Evolutionary conservation across 345 rosid genomes (phyloP), one percentile per base, ranked within the genome.

Genomic region (Iberis pinnata): DNA sequence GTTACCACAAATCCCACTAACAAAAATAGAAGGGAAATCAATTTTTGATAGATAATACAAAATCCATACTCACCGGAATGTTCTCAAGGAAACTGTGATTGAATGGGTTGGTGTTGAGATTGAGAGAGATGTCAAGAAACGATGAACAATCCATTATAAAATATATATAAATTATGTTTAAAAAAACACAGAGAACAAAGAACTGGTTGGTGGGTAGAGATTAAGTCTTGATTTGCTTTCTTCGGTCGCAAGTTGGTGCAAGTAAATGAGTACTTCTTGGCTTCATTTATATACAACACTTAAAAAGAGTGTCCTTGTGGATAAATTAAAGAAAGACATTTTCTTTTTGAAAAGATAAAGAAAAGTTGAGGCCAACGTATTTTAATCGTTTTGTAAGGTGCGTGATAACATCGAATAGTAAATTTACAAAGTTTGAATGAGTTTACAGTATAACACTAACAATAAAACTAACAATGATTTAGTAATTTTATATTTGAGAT

Each of bases 31-130:
- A 43, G 7, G 31, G 14, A 32, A 5, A 9, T 4, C 6, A 8
- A 26, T 26, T 4, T 26, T 26, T 4, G 29, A 26, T 26, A 4
- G 29, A 8, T 26, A 26, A 26, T 26, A n/a, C n/a, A 6, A 13
- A 1, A 50, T 35, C 14, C 8, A 50, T 24, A 77, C 86, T 76
- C 67, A 80, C 89, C 67, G 55, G 74, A 60, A 51, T 6, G 53
- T 61, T 66, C 19, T 37, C 67, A 9, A 18, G 35, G 11, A 24
- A 58, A 16, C 8, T 40, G 32, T 20, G 40, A 19, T 49, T 22
- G 65, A 62, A 68, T 38, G 77, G 58, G 50, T 63, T 77, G 61
- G 70, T 64, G 22, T 75, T 79, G 69, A 88, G 88, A 43, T 80
- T 78, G 15, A 88, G 88, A 33, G 84, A 67, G 6, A 80, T 73